A percentile compares a stretch with the other conserved stretches of the same genome.
Evolutionary conservation across 306 rosid genomes (phyloP).

Genomic region (Vicia faba): DNA sequence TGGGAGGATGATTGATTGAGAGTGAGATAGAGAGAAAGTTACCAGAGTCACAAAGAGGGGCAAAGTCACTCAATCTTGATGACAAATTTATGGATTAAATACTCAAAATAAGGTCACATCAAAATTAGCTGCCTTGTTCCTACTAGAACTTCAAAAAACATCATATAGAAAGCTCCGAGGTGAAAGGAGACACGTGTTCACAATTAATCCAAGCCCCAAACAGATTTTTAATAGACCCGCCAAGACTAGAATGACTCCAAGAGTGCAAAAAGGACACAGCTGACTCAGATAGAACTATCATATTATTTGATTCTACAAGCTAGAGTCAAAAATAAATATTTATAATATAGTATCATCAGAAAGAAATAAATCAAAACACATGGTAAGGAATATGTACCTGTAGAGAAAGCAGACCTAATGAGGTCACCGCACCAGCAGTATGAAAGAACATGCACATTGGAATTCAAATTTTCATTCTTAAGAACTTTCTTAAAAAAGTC

Average conservation of each 20-base stretch:
- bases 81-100: slow-evolving; percentile 21
- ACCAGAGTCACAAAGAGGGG: too few relatives aligned
- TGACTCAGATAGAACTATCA: slow-evolving; percentile 13
- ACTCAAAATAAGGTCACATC: slow-evolving; percentile 5
- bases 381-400: slow-evolving; percentile 59
- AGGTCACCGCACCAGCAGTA: slow-evolving; percentile 99
- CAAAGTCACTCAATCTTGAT: not conserved
- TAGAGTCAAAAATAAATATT: slow-evolving; percentile 27
- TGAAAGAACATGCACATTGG: slow-evolving; percentile 82
- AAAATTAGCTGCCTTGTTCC: slow-evolving; percentile 13
- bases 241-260: slow-evolving; percentile 26
- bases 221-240: not conserved
- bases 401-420: slow-evolving; percentile 79
- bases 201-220: slow-evolving; percentile 30
- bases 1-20: too few relatives aligned
- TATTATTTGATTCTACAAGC: slow-evolving; percentile 18
- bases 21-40: too few relatives aligned
- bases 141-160: not conserved
- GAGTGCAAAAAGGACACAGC: slow-evolving; percentile 34
- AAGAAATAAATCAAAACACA: slow-evolving; percentile 25
- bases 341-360: slow-evolving; percentile 24
- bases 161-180: slow-evolving; percentile 13
- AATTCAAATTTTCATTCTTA: slow-evolving; percentile 66
- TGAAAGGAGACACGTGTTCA: not conserved
- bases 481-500: slow-evolving; percentile 65